phyloP scores from a whole-genome alignment of 176 grass and related monocot species.

The Lolium rigidum region DNA sequence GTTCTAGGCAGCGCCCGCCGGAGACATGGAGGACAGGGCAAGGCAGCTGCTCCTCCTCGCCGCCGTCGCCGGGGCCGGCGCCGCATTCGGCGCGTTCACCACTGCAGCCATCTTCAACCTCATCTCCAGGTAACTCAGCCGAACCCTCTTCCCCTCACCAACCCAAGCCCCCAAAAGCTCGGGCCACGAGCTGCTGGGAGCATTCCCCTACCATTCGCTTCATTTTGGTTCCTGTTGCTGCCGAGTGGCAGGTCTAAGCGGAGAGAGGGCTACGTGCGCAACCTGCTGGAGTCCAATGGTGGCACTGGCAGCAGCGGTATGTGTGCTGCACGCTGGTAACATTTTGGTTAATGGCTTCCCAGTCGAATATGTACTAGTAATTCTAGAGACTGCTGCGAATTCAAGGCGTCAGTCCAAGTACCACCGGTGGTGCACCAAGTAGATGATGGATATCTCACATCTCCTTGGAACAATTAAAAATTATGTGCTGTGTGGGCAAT shows the following conservation, averaged over 20 bases:
- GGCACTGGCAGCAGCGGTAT: neutral
- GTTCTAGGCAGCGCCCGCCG: constrained; percentile 36
- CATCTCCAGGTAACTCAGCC: constrained; percentile 54
- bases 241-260: constrained; percentile 38
- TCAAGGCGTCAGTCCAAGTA: no score
- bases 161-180: neutral
- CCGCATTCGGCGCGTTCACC: constrained; percentile 62
- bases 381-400: no score
- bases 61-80: constrained; percentile 55
- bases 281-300: constrained; percentile 45
- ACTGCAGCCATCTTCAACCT: constrained; percentile 45
- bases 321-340: neutral
- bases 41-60: constrained; percentile 65
- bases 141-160: neutral
- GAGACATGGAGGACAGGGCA: constrained; percentile 60
- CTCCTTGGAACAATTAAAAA: neutral
- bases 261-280: constrained; percentile 38
- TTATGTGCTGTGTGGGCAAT: neutral
- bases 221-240: neutral
- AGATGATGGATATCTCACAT: no score
- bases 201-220: neutral
- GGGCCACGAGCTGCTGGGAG: neutral
- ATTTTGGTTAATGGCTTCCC: neutral
- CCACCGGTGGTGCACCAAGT: no score
- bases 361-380: no score